phyloP scores from a whole-genome alignment of 2,329 filamentous ascomycete genomes.

The Paracamarosporium sp. region DNA sequence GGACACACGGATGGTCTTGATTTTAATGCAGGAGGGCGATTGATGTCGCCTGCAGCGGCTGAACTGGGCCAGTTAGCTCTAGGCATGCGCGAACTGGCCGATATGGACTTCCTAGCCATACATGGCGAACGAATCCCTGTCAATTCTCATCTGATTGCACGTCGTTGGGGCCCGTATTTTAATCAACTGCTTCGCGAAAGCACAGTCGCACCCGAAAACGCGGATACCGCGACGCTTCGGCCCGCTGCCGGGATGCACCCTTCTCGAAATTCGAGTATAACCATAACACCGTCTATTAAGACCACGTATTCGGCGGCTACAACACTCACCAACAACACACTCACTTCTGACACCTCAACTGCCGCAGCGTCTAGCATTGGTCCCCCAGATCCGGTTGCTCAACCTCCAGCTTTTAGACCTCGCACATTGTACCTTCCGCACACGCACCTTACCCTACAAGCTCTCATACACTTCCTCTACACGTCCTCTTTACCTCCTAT shows the following conservation, averaged over 20 bases:
- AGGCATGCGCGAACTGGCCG: slow-evolving; percentile 80
- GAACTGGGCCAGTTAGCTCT: slow-evolving; percentile 85
- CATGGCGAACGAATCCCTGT: slow-evolving; percentile 91
- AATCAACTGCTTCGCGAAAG: slow-evolving; percentile 88
- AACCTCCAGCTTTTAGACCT: slow-evolving; percentile 71
- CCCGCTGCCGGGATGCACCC: slow-evolving; percentile 61
- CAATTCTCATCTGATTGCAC: slow-evolving; percentile 86
- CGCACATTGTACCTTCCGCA: slow-evolving; percentile 92
- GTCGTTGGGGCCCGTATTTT: slow-evolving; percentile 95
- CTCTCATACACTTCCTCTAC: slow-evolving; percentile 91
- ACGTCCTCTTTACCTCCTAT: slow-evolving; percentile 84
- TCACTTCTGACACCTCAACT: slow-evolving; percentile 43
- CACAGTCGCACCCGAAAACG: slow-evolving; percentile 66
- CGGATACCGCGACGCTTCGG: slow-evolving; percentile 77
- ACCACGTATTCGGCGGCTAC: slow-evolving; percentile 54
- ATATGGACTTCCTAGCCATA: slow-evolving; percentile 96
- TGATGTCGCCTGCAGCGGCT: slow-evolving; percentile 78
- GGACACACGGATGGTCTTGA: slow-evolving; percentile 60
- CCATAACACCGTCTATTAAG: slow-evolving; percentile 75
- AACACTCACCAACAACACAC: slow-evolving; percentile 50
- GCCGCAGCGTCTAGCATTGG: slow-evolving; percentile 55
- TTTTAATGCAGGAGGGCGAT: slow-evolving; percentile 74
- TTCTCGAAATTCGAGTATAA: slow-evolving; percentile 80
- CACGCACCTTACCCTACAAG: slow-evolving; percentile 85
- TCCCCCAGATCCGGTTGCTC: slow-evolving; percentile 59